Evolutionary conservation across 192 early-diverging fungal species (phyloP), one percentile per base, ranked within the genome.

Genomic region (Coemansia asiatica): DNA sequence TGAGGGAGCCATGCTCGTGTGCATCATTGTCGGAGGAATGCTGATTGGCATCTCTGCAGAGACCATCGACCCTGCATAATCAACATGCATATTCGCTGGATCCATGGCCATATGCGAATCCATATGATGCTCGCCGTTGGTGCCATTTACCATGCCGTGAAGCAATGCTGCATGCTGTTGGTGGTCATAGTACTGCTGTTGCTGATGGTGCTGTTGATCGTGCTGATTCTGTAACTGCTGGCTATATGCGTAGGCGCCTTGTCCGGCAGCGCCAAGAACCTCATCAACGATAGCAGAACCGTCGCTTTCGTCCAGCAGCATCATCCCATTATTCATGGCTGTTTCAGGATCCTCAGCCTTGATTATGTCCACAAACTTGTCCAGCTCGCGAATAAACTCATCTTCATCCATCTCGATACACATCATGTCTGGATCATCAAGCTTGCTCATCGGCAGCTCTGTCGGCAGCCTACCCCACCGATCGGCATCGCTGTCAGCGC

Each of bases 341-440:
- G 71, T 62, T 49, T 77, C 80, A 1, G 80, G 75, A 1, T 82
- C 75, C 46, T 77, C 80, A 15, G 70, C 66, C 64, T 68, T 69
- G 61, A 82, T 82, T 9, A 70, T 74, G 46, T 82, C 80, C 4
- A 82, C 75, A 63, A 82, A 74, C 65, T 77, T 82, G 72, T 82
- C 80, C 47, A 82, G 75, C 80, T 82, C 80, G 65, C 66, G 68
- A 40, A 74, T 82, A 62, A 82, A 77, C 63, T 82, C 75, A 31
- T 74, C 72, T 48, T 82, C 75, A 60, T 77, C 72, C 80, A 82
- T 82, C 47, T 82, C 74, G 50, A 72, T 63, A 61, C 66, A 66
- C 69, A 75, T 72, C 26, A 66, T 72, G 7, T 75, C 73, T 3
- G 69, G 73, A 22, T 81, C 67, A 13, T 75, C 74, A 12, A 81